These are phyloP conservation scores for Neopestalotiopsis clavispora DNA, from an alignment of 2,329 filamentous ascomycete species.

Conservation along the genomic window DNA sequence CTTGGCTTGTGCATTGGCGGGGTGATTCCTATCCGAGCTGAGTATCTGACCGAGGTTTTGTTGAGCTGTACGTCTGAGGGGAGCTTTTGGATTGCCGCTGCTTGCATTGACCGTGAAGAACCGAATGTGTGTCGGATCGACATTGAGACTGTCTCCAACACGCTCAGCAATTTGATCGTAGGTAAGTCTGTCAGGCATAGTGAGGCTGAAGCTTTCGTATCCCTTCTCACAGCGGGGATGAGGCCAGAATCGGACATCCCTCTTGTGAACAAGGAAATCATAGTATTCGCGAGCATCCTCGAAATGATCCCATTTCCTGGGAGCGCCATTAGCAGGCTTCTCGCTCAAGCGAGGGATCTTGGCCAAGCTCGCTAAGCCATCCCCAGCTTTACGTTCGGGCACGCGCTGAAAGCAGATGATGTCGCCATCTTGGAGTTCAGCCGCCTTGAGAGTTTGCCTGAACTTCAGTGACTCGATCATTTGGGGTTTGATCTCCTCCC, in stretches of 20 bases:
- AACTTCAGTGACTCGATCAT: conserved; percentile 97
- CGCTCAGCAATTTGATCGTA: conserved; percentile 88
- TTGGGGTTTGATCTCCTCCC: conserved; percentile 96
- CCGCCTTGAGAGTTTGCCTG: conserved; percentile 85
- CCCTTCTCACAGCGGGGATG: conserved; percentile 62
- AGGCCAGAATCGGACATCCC: conserved; percentile 78
- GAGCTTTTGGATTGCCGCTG: conserved; percentile 76
- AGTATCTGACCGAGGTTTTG: conserved; percentile 82
- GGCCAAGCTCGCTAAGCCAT: conserved; percentile 44
- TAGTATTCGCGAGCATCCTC: conserved; percentile 86
- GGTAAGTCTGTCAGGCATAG: conserved; percentile 83
- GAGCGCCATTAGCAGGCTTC: conserved; percentile 41
- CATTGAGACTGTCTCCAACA: conserved; percentile 76
- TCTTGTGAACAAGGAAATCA: conserved; percentile 87
- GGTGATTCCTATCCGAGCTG: conserved; percentile 72
- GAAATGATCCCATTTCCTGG: conserved; percentile 55
- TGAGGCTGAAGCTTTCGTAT: conserved; percentile 73
- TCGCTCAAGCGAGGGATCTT: conserved; percentile 45
- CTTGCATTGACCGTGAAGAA: conserved; percentile 85
- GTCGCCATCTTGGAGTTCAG: conserved; percentile 95
- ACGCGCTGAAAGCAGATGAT: conserved; percentile 91
- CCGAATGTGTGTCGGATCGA: conserved; percentile 85
- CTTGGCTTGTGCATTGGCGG: conserved; percentile 72
- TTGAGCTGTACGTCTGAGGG: conserved; percentile 74
- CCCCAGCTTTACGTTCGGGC: conserved; percentile 50